Evolutionary conservation across 1,284 basidiomycete genomes (phyloP), one percentile per base, ranked within the genome.

Genomic region (Cutaneotrichosporon cavernicola): DNA sequence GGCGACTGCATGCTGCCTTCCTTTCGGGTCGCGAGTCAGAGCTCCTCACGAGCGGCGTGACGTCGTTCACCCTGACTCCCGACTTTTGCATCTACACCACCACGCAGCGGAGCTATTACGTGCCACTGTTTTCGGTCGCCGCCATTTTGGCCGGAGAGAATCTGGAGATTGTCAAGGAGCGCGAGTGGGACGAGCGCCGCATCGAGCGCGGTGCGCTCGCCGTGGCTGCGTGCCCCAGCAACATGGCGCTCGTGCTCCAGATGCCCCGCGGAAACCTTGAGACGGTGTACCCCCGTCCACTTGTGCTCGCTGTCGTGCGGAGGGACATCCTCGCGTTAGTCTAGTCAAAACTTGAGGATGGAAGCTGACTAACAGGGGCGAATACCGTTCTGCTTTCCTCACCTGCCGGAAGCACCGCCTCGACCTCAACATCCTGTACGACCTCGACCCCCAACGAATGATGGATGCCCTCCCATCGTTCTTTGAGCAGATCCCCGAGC

Each of bases 191-290:
- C 71, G 85, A 83, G 18, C 84, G 94, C 50, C 84, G 90, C 21
- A 86, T 97, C 0, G 94, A 97, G 78, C 83, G 95, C 55, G 94
- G 94, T 0, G 89, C 91, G 1, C 82, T 88, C 63, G 92, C 96
- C 32, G 91, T 97, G 1, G 87, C 88, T 0, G 89, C 89, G 13
- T 89, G 95, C 0, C 89, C 92, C 2, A 92, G 89, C 67, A 83
- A 87, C 9, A 98, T 97, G 91, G 89, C 85, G 69, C 80, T 97
- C 18, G 90, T 99, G 1, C 81, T 99, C 14, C 97, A 99, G 82
- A 99, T 99, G 94, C 97, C 96, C 0, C 83, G 97, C 70, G 97
- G 97, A 0, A 99, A 99, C 79, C 77, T 99, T 61, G 97, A 99
- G 82, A 97, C 93, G 0, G 89, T 99, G 62, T 92, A 90, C 72